Percentiles rank a stretch among this genome's conserved stretches.
phyloP scores from a whole-genome alignment of 1,139 yeast genomes.

The Kurtzmaniella quercitrusa region DNA sequence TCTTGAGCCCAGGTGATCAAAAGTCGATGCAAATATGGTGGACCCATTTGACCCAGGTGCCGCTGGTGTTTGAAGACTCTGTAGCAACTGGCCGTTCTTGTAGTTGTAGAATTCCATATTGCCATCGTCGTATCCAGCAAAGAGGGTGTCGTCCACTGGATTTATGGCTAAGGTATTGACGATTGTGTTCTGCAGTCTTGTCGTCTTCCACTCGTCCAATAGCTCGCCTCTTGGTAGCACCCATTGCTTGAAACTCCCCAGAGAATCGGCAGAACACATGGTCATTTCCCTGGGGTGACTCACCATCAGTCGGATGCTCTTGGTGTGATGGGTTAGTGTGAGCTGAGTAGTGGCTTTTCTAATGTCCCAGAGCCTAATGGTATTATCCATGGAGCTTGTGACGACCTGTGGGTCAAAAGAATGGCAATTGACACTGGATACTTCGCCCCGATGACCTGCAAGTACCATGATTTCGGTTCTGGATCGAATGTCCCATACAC shows the following conservation, averaged over 20 bases:
- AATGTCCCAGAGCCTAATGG: slow-evolving; percentile 82
- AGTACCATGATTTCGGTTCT: slow-evolving; percentile 71
- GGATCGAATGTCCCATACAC: slow-evolving; percentile 93
- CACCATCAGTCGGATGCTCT: slow-evolving; percentile 71
- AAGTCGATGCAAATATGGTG: slow-evolving; percentile 67
- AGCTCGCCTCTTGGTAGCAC: slow-evolving; percentile 72
- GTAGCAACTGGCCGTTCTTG: slow-evolving; percentile 60
- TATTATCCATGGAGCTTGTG: slow-evolving; percentile 79
- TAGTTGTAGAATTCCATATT: slow-evolving; percentile 75
- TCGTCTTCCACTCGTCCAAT: slow-evolving; percentile 37
- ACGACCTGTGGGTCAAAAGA: slow-evolving; percentile 81
- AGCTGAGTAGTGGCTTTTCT: slow-evolving; percentile 39
- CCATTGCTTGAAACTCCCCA: slow-evolving; percentile 84
- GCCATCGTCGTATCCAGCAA: slow-evolving; percentile 86
- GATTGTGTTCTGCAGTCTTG: slow-evolving; percentile 36
- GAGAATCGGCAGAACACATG: slow-evolving; percentile 69
- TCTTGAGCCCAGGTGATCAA: slow-evolving; percentile 78
- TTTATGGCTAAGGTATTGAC: slow-evolving; percentile 69
- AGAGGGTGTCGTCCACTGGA: slow-evolving; percentile 58
- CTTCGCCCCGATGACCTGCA: slow-evolving; percentile 76
- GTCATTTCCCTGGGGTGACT: slow-evolving; percentile 72
- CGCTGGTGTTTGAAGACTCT: slow-evolving; percentile 46
- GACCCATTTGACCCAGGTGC: slow-evolving; percentile 66
- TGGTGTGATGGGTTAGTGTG: slow-evolving; percentile 77
- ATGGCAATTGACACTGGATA: slow-evolving; percentile 65